Conservation (phyloP, 306 rosid genomes). For the Trifolium subterraneum region DNA sequence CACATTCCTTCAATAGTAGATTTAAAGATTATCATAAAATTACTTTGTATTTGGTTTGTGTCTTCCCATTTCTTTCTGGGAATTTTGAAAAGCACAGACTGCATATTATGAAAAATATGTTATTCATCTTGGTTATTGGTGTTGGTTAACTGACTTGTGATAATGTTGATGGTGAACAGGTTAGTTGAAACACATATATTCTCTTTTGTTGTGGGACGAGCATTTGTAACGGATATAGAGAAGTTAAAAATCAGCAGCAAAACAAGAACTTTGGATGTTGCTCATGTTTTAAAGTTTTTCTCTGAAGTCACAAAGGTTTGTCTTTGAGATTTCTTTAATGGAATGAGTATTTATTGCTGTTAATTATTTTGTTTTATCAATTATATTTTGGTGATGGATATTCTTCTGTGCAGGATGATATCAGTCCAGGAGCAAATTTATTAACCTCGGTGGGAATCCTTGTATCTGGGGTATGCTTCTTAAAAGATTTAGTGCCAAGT, state of each 20-base stretch:
- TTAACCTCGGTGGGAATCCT: conserved; percentile 87
- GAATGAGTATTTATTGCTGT: conserved; percentile 21
- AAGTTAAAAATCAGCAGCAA: conserved; percentile 86
- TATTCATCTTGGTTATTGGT: conserved; percentile 36
- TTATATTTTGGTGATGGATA: conserved; percentile 10
- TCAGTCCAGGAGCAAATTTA: conserved; percentile 91
- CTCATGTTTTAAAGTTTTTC: conserved; percentile 73
- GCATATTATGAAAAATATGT: conserved; percentile 20
- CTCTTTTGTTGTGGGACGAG: conserved; percentile 99
- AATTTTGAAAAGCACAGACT: conserved; percentile 33
- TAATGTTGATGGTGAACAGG: conserved; percentile 63
- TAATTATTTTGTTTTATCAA: conserved; percentile 15
- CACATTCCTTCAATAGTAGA: not conserved
- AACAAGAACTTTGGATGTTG: conserved; percentile 78
- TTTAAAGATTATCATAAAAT: conserved; percentile 28
- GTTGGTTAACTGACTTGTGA: conserved; percentile 41
- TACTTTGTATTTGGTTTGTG: conserved; percentile 23
- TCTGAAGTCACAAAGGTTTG: conserved; percentile 85
- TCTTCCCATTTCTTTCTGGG: conserved; percentile 23
- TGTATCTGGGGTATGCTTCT: conserved; percentile 86
- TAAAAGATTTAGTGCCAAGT: conserved; percentile 33
- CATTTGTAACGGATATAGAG: conserved; percentile 96
- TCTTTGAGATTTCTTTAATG: conserved; percentile 35
- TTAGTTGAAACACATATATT: conserved; percentile 98
- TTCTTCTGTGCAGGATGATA: conserved; percentile 74